Evolutionary conservation across 2,329 filamentous ascomycete genomes (phyloP).

Genomic region (Periconia sp.): DNA sequence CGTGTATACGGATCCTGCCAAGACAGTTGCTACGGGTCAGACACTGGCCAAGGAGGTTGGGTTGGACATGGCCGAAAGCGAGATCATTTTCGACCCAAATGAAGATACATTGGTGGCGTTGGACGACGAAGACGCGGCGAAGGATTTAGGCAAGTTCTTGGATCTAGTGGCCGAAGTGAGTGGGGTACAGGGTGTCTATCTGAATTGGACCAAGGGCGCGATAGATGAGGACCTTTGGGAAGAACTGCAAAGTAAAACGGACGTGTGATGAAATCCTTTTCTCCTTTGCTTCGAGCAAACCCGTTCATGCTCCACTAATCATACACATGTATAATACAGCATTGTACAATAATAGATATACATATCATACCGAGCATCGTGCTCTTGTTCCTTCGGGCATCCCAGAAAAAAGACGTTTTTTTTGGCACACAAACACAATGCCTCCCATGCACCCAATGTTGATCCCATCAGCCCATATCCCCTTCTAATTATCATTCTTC

Average conservation of each 20-base stretch:
- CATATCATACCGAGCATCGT: constrained; percentile 11
- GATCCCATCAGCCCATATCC: not conserved
- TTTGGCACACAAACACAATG: constrained; percentile 16
- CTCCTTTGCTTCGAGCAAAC: not conserved
- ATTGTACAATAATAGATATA: constrained; percentile 23
- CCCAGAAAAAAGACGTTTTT: not conserved
- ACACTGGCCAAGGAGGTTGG: constrained; percentile 64
- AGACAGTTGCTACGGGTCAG: constrained; percentile 65
- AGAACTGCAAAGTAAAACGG: constrained; percentile 40
- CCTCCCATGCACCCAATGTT: constrained; percentile 15
- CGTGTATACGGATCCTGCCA: constrained; percentile 68
- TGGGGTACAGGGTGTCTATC: constrained; percentile 77
- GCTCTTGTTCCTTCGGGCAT: not conserved
- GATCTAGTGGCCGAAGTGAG: constrained; percentile 67
- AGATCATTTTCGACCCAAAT: constrained; percentile 85
- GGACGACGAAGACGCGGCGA: constrained; percentile 58
- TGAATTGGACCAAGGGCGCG: constrained; percentile 59
- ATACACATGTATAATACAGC: constrained; percentile 29
- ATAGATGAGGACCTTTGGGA: constrained; percentile 43
- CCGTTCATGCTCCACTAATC: not conserved
- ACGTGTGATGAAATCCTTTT: constrained; percentile 22
- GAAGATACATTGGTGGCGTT: constrained; percentile 72
- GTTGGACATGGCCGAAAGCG: constrained; percentile 70
- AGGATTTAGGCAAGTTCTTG: constrained; percentile 62
- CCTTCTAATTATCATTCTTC: constrained; percentile 10